Evolutionary conservation across 2,329 filamentous ascomycete genomes (phyloP).

Genomic region (Ascochyta viciae-villosae): DNA sequence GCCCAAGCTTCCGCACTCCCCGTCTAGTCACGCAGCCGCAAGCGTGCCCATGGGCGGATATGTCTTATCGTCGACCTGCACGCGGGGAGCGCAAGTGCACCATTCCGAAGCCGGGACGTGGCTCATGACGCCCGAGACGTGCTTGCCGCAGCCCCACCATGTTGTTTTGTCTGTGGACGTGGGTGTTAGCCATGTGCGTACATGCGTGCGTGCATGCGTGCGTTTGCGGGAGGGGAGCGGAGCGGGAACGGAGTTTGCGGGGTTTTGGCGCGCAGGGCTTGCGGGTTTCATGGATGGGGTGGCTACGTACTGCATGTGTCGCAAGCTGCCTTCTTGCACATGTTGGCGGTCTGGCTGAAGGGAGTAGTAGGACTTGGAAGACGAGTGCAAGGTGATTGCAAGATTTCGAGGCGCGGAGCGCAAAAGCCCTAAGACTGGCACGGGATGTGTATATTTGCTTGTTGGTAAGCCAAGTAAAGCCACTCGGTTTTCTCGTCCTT

Average conservation of each 20-base stretch:
- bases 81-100: slow-evolving; percentile 70
- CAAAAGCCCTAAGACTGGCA: background rate
- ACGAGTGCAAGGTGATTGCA: background rate
- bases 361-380: background rate
- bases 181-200: background rate
- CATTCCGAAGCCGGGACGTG: slow-evolving; percentile 63
- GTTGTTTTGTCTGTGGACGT: slow-evolving; percentile 58
- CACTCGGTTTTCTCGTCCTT: slow-evolving; percentile 8
- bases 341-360: slow-evolving; percentile 40
- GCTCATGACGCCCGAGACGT: slow-evolving; percentile 69
- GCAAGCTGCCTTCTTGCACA: slow-evolving; percentile 72
- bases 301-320: slow-evolving; percentile 65
- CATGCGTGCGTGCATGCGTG: no score
- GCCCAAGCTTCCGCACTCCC: slow-evolving; percentile 17
- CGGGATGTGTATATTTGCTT: background rate
- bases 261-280: background rate
- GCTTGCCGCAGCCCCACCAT: slow-evolving; percentile 71
- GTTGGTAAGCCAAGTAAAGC: slow-evolving; percentile 6
- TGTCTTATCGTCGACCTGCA: slow-evolving; percentile 65
- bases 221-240: no score
- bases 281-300: background rate
- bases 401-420: background rate
- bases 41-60: slow-evolving; percentile 69
- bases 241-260: background rate
- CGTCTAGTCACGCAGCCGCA: slow-evolving; percentile 35